A percentile compares a stretch with the other conserved stretches of the same genome.
These are phyloP conservation scores for Tuber melanosporum DNA, from an alignment of 495 filamentous ascomycete species.

Conservation along the genomic window DNA sequence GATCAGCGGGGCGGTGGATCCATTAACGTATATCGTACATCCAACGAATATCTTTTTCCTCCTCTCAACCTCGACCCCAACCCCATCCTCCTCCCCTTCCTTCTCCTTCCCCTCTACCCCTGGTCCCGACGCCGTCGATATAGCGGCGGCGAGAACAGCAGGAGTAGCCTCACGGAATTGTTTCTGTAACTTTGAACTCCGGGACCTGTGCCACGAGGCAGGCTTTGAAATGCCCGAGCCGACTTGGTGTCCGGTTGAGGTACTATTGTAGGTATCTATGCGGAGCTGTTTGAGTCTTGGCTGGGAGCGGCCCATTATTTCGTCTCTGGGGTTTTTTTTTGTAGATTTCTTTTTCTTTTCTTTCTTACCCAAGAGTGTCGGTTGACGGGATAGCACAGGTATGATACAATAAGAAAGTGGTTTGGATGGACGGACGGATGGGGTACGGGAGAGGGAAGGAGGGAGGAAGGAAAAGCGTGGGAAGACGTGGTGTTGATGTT, in stretches of 20 bases:
- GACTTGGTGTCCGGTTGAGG: constrained; percentile 40
- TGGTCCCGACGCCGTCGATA: constrained; percentile 16
- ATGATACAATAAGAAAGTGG: neutral
- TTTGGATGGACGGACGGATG: neutral
- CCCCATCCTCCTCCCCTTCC: neutral
- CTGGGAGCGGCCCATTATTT: constrained; percentile 23
- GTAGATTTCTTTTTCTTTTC: neutral
- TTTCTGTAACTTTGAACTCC: constrained; percentile 31
- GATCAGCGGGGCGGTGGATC: constrained; percentile 69
- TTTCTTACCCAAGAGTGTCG: neutral
- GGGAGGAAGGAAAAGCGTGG: neutral
- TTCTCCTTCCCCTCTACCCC: neutral
- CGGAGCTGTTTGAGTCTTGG: constrained; percentile 17
- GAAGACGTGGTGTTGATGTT: constrained; percentile 35
- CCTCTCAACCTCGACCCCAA: neutral
- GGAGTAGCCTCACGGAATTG: constrained; percentile 26
- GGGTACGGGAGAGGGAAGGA: neutral
- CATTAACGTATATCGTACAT: constrained; percentile 71
- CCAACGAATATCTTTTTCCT: constrained; percentile 20
- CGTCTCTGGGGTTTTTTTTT: neutral
- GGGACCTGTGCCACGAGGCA: constrained; percentile 28
- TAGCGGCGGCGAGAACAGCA: constrained; percentile 13
- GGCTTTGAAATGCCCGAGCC: constrained; percentile 34
- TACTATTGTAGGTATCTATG: constrained; percentile 33
- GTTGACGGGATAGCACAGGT: neutral